Percentiles rank a stretch among this genome's conserved stretches.
These are phyloP conservation scores for Claviceps sp. DNA, from an alignment of 2,329 filamentous ascomycete genomes.

Conservation along the genomic window DNA sequence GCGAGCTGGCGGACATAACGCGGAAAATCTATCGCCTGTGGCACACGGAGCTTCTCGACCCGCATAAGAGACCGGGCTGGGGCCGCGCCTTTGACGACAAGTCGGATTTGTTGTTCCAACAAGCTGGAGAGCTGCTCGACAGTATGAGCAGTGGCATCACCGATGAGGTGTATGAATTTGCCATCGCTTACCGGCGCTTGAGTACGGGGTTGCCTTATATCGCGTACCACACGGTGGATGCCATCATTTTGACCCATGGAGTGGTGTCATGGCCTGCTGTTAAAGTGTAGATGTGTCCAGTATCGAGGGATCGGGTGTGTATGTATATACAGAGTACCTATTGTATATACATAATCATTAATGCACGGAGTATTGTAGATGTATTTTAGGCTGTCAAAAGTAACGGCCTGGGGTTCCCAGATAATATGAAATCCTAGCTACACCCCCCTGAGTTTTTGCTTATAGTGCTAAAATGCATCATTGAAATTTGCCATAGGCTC, in stretches of 20 bases:
- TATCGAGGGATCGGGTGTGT: too few species aligned
- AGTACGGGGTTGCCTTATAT: constrained; percentile 6
- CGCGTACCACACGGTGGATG: constrained; percentile 5
- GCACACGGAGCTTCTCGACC: constrained; percentile 3
- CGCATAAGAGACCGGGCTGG: constrained; percentile 4
- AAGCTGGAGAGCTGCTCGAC: constrained; percentile 4
- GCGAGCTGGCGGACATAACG: neutral
- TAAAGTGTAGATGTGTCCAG: too few species aligned
- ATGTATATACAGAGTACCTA: too few species aligned
- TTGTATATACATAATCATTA: too few species aligned
- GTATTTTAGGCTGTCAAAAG: too few species aligned
- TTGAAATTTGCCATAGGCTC: too few species aligned
- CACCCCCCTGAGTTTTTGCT: too few species aligned
- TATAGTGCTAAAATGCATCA: too few species aligned
- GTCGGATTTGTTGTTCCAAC: constrained; percentile 2
- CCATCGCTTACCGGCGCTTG: constrained; percentile 5
- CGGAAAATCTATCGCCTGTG: constrained; percentile 2
- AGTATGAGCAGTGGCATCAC: neutral
- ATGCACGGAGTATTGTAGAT: too few species aligned
- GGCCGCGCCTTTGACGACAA: constrained; percentile 3
- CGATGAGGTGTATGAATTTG: constrained; percentile 6
- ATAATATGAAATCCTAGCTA: too few species aligned
- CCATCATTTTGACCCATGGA: constrained; percentile 5
- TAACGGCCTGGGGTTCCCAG: too few species aligned
- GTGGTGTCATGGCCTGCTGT: neutral